These are phyloP conservation scores for Letharia lupina DNA, from an alignment of 495 filamentous ascomycete species.

Conservation along the genomic window DNA sequence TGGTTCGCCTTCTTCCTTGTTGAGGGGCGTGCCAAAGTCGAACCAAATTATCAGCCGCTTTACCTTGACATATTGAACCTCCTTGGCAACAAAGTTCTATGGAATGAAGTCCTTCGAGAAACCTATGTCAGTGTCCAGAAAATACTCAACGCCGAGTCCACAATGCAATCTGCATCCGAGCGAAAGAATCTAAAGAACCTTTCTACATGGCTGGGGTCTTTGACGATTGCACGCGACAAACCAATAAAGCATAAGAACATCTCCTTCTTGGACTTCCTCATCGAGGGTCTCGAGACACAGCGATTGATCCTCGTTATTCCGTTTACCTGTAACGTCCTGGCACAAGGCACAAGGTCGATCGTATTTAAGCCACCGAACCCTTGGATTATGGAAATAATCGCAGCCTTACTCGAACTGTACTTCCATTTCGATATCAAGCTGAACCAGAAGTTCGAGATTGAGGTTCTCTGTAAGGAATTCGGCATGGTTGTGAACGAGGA, in stretches of 20 bases:
- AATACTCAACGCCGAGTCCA: constrained; percentile 81
- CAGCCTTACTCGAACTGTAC: constrained; percentile 82
- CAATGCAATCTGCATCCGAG: constrained; percentile 69
- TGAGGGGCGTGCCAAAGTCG: constrained; percentile 89
- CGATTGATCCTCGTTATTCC: constrained; percentile 86
- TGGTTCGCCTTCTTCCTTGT: constrained; percentile 98
- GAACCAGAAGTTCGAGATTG: constrained; percentile 96
- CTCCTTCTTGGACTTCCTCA: constrained; percentile 87
- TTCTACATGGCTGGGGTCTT: constrained; percentile 81
- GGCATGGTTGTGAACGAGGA: constrained; percentile 78
- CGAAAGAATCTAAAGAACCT: constrained; percentile 85
- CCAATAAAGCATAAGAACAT: constrained; percentile 95
- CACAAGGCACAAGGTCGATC: constrained; percentile 71
- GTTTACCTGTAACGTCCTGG: constrained; percentile 90
- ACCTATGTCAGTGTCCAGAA: constrained; percentile 79
- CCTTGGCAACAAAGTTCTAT: constrained; percentile 68
- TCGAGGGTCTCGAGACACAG: constrained; percentile 86
- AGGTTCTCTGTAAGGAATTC: constrained; percentile 90
- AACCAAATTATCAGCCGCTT: constrained; percentile 88
- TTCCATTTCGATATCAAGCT: constrained; percentile 86
- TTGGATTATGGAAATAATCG: constrained; percentile 91
- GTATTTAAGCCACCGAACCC: constrained; percentile 94
- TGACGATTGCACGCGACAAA: constrained; percentile 90
- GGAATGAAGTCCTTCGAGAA: constrained; percentile 83
- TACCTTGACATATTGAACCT: constrained; percentile 84